These are phyloP conservation scores for Leccinum sublutescens DNA, from an alignment of 768 basidiomycete genomes.

Conservation along the genomic window DNA sequence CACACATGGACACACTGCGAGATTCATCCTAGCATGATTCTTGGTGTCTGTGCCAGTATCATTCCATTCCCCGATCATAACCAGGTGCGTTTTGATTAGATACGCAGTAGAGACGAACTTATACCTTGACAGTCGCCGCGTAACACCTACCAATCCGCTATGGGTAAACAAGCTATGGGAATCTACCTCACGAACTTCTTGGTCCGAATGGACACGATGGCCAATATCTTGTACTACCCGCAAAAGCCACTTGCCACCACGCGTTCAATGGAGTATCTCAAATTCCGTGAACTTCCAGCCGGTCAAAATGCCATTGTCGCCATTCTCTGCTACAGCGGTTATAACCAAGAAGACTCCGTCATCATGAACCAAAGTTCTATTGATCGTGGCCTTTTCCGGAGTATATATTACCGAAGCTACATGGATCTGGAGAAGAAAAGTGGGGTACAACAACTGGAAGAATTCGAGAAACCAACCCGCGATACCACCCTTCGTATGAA, in stretches of 20 bases:
- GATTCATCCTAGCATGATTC: slow-evolving; percentile 98
- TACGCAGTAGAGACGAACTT: background rate
- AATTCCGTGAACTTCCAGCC: slow-evolving; percentile 97
- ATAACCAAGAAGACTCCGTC: slow-evolving; percentile 99
- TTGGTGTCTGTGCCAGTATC: slow-evolving; percentile 97
- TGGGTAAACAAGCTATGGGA: slow-evolving; percentile 99
- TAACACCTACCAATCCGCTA: slow-evolving; percentile 99
- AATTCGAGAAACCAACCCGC: slow-evolving; percentile 94
- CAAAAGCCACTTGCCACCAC: slow-evolving; percentile 99
- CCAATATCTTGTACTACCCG: slow-evolving; percentile 98
- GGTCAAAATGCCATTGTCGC: slow-evolving; percentile 99
- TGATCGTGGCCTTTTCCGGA: slow-evolving; percentile 96
- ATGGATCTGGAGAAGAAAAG: slow-evolving; percentile 99
- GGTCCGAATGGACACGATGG: slow-evolving; percentile 99
- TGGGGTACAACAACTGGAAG: slow-evolving; percentile 87
- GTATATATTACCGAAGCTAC: slow-evolving; percentile 97
- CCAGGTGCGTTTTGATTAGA: slow-evolving; percentile 57
- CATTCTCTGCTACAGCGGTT: slow-evolving; percentile 97
- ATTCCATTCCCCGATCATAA: slow-evolving; percentile 99
- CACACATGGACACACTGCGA: slow-evolving; percentile 99
- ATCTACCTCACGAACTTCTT: slow-evolving; percentile 98
- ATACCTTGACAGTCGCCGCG: slow-evolving; percentile 76
- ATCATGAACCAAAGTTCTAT: slow-evolving; percentile 99
- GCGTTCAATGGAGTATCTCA: slow-evolving; percentile 98
- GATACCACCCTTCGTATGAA: slow-evolving; percentile 96